Evolutionary conservation across 2,329 filamentous ascomycete genomes (phyloP).

Genomic region (Ascochyta rabiei): DNA sequence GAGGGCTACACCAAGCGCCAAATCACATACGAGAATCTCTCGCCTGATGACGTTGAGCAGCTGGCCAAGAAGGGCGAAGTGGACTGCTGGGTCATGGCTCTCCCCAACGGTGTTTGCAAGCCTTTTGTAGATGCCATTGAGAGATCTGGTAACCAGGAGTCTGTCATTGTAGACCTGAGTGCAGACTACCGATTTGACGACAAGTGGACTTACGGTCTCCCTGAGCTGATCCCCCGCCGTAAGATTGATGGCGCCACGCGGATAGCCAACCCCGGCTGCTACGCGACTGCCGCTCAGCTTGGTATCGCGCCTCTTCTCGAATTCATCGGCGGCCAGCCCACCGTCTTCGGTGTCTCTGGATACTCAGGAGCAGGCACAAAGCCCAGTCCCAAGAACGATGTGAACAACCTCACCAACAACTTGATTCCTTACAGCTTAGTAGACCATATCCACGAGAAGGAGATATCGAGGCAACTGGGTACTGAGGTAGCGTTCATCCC

Average conservation of each 20-base stretch:
- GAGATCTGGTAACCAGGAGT: constrained; percentile 66
- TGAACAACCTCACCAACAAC: constrained; percentile 81
- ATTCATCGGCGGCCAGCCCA: constrained; percentile 78
- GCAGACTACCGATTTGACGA: constrained; percentile 92
- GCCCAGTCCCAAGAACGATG: constrained; percentile 91
- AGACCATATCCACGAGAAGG: constrained; percentile 92
- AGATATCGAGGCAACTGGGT: constrained; percentile 81
- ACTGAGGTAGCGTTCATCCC: constrained; percentile 82
- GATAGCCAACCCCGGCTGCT: constrained; percentile 94
- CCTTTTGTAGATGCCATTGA: constrained; percentile 91
- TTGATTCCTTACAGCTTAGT: constrained; percentile 90
- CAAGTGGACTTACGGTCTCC: constrained; percentile 87
- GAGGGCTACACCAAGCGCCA: constrained; percentile 90
- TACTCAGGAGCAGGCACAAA: constrained; percentile 97
- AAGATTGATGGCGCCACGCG: constrained; percentile 78
- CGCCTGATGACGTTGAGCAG: constrained; percentile 80
- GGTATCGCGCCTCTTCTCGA: constrained; percentile 83
- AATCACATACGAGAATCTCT: constrained; percentile 90
- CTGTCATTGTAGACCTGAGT: constrained; percentile 90
- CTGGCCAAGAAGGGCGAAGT: constrained; percentile 86
- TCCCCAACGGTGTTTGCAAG: constrained; percentile 93
- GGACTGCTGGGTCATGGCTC: constrained; percentile 97
- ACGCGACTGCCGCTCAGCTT: constrained; percentile 90
- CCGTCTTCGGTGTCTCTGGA: constrained; percentile 87
- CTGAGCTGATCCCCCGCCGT: constrained; percentile 79